These are phyloP conservation scores for Jaapia argillacea DNA, from an alignment of 768 basidiomycete genomes.

Conservation along the genomic window DNA sequence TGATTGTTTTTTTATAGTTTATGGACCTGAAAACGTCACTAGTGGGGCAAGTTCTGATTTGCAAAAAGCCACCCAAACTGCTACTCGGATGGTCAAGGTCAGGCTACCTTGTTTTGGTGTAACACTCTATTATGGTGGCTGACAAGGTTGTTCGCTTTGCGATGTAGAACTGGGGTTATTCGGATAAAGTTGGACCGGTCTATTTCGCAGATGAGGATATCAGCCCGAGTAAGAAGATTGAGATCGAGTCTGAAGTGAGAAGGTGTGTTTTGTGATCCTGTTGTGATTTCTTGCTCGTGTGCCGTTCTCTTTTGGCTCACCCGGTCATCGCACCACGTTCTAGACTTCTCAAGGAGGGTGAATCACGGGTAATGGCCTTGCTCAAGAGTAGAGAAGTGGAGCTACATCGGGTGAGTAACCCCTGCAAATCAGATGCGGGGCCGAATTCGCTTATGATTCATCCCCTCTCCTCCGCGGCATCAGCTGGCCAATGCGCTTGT, in stretches of 20 bases:
- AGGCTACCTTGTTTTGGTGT: slow-evolving; percentile 16
- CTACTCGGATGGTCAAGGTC: slow-evolving; percentile 85
- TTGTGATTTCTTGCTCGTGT: too few species aligned
- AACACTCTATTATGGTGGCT: background rate
- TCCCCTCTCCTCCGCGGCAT: too few species aligned
- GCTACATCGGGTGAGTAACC: slow-evolving; percentile 37
- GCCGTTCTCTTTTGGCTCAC: slow-evolving; percentile 1
- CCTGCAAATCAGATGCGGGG: too few species aligned
- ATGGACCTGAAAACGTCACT: slow-evolving; percentile 79
- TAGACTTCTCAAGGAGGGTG: slow-evolving; percentile 27
- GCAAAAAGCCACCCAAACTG: slow-evolving; percentile 65
- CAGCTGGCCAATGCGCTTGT: slow-evolving; percentile 88
- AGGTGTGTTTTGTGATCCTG: slow-evolving; percentile 42
- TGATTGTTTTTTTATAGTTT: slow-evolving; percentile 42
- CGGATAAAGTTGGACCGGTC: slow-evolving; percentile 71
- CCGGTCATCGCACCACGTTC: slow-evolving; percentile 6
- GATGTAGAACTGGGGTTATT: slow-evolving; percentile 82
- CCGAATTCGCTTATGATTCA: too few species aligned
- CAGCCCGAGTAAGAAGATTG: slow-evolving; percentile 67
- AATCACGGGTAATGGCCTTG: slow-evolving; percentile 29
- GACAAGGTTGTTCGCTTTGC: slow-evolving; percentile 2
- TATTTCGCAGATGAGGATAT: slow-evolving; percentile 65
- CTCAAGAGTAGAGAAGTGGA: slow-evolving; percentile 33
- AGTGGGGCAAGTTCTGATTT: slow-evolving; percentile 92
- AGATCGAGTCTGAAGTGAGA: slow-evolving; percentile 84